Percentiles rank a stretch among this genome's conserved stretches.
Conservation (phyloP, 345 rosid genomes). For the Nasturtium officinale region DNA sequence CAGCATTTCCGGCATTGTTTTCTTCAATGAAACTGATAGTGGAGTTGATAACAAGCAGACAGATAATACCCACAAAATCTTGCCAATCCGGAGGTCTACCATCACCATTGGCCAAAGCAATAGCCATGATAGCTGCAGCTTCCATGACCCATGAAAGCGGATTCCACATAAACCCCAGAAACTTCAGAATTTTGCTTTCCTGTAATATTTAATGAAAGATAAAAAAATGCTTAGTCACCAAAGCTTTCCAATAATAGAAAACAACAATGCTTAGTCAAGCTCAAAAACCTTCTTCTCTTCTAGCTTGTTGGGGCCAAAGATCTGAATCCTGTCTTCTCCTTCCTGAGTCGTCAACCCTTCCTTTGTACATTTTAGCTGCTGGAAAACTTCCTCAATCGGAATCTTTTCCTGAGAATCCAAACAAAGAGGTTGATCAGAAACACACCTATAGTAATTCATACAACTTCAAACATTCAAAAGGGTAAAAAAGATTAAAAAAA, state of each 20-base stretch:
- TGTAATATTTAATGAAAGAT: neutral
- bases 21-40: conserved; percentile 50
- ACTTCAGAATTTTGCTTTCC: conserved; percentile 40
- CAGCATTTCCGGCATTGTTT: conserved; percentile 50
- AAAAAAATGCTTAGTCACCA: neutral
- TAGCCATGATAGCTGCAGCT: conserved; percentile 51
- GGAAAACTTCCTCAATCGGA: conserved; percentile 88
- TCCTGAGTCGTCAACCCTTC: conserved; percentile 76
- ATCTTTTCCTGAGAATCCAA: conserved; percentile 64
- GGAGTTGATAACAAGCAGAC: conserved; percentile 48
- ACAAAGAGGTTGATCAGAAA: conserved; percentile 20
- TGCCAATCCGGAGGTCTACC: conserved; percentile 50
- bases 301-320: conserved; percentile 92
- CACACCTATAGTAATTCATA: neutral
- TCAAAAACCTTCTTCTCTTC: conserved; percentile 72
- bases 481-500: neutral
- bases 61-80: conserved; percentile 49
- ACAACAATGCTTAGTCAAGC: conserved; percentile 31
- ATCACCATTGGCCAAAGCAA: conserved; percentile 49
- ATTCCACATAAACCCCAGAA: conserved; percentile 51
- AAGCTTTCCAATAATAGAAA: conserved; percentile 11
- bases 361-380: conserved; percentile 72
- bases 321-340: conserved; percentile 69
- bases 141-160: conserved; percentile 53
- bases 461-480: conserved; percentile 19